Evolutionary conservation across 352 stramenopile species (phyloP).

Genomic region (Phytophthora citricola): DNA sequence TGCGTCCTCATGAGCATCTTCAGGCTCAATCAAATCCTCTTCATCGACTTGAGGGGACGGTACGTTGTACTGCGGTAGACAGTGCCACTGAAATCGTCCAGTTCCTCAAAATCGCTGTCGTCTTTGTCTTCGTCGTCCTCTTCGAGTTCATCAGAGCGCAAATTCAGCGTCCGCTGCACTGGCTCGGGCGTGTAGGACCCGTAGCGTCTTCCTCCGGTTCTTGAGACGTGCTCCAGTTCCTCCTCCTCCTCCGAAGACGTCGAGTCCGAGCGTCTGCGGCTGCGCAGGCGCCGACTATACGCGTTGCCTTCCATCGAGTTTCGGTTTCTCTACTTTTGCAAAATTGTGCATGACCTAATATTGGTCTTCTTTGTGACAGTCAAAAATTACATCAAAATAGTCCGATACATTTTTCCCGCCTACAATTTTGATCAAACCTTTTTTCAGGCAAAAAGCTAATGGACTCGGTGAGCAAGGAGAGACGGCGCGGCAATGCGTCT

Average conservation of each 20-base stretch:
- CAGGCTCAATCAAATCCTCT: conserved; percentile 38
- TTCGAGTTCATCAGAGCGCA: conserved; percentile 51
- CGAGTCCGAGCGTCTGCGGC: conserved; percentile 22
- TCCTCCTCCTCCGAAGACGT: conserved; percentile 31
- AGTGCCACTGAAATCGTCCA: conserved; percentile 40
- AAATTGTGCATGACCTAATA: not conserved
- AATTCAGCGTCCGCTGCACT: conserved; percentile 67
- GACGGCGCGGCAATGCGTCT: conserved; percentile 27
- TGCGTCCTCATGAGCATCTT: conserved; percentile 34
- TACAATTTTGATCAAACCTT: conserved; percentile 22
- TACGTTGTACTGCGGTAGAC: conserved; percentile 39
- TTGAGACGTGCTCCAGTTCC: conserved; percentile 16
- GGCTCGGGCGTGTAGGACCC: conserved; percentile 55
- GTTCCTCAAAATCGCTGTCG: conserved; percentile 47
- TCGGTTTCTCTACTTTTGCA: conserved; percentile 10
- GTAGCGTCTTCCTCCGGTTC: conserved; percentile 10
- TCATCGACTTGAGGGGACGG: conserved; percentile 20
- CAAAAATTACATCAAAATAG: too few species aligned
- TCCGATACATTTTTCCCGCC: conserved; percentile 7
- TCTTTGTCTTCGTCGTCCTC: conserved; percentile 48
- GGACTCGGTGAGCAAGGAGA: conserved; percentile 35
- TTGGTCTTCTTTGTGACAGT: too few species aligned
- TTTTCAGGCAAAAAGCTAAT: conserved; percentile 34
- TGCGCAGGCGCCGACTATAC: conserved; percentile 38
- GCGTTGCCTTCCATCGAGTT: conserved; percentile 27